These are phyloP conservation scores for Arachis stenosperma DNA, from an alignment of 306 rosid species.

Conservation along the genomic window DNA sequence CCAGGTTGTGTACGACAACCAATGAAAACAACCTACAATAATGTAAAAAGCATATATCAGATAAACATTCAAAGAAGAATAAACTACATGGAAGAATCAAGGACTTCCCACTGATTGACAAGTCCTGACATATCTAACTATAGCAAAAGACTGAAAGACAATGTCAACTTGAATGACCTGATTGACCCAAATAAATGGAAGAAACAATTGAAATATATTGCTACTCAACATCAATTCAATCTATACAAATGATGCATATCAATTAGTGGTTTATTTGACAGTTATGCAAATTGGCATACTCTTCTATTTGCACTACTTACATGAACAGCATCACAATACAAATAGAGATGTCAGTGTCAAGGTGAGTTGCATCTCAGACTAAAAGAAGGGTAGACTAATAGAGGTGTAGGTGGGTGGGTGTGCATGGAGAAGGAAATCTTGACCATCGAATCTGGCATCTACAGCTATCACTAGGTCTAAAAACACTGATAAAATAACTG, in stretches of 20 bases:
- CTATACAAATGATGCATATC: background rate
- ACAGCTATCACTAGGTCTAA: background rate
- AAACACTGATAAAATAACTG: too few relatives aligned
- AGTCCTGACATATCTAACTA: too few relatives aligned
- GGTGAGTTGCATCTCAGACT: conserved; percentile 2
- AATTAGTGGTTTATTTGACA: conserved; percentile 14
- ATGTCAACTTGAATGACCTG: conserved; percentile 4
- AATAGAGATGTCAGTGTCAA: background rate
- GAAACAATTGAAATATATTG: background rate
- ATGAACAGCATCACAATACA: background rate
- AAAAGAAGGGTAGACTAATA: background rate
- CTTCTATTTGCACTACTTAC: background rate
- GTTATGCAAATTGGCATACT: background rate
- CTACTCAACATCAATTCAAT: conserved; percentile 1
- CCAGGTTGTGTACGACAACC: conserved; percentile 99
- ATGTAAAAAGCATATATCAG: conserved; percentile 15
- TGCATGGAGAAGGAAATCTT: background rate
- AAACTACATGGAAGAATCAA: background rate
- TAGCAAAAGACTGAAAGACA: too few relatives aligned
- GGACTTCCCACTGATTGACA: conserved; percentile 54
- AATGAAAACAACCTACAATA: conserved; percentile 82
- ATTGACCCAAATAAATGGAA: conserved; percentile 17
- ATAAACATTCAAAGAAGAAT: background rate
- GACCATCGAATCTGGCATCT: background rate
- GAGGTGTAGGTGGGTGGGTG: background rate